These are phyloP conservation scores for Penicillium alfredii DNA, from an alignment of 495 filamentous ascomycete genomes.

Conservation along the genomic window DNA sequence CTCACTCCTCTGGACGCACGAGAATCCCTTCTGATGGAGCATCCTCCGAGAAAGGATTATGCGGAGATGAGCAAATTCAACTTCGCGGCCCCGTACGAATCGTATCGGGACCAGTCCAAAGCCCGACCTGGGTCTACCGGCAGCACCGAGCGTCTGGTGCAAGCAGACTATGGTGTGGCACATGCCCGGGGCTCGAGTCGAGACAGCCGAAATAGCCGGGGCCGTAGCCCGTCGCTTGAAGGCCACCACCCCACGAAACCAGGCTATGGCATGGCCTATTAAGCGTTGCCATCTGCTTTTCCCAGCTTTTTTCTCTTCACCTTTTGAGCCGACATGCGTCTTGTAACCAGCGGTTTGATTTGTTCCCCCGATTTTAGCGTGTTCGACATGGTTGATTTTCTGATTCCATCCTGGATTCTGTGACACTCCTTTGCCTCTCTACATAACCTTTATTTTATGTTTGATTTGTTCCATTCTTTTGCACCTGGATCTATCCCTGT, in stretches of 20 bases:
- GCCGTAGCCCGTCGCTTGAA: constrained; percentile 27
- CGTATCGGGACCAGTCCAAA: constrained; percentile 39
- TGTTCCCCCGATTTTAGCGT: constrained; percentile 20
- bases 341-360: constrained; percentile 9
- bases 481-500: too few species aligned
- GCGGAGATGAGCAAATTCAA: constrained; percentile 47
- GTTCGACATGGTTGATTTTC: constrained; percentile 6
- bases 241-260: constrained; percentile 36
- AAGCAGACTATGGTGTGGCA: constrained; percentile 32
- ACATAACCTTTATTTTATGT: constrained; percentile 5
- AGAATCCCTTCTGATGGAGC: constrained; percentile 76
- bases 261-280: constrained; percentile 38
- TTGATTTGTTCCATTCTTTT: constrained; percentile 11
- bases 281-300: constrained; percentile 9
- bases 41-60: constrained; percentile 34
- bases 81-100: constrained; percentile 37
- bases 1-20: constrained; percentile 86
- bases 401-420: neutral
- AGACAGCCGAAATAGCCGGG: constrained; percentile 24
- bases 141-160: constrained; percentile 39
- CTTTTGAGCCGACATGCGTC: constrained; percentile 10
- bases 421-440: neutral
- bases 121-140: constrained; percentile 26
- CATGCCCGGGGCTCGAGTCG: constrained; percentile 35
- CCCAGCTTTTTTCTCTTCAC: constrained; percentile 3